Base-by-base conservation (phyloP, 495 filamentous ascomycete species). In the Neurospora sp. region DNA sequence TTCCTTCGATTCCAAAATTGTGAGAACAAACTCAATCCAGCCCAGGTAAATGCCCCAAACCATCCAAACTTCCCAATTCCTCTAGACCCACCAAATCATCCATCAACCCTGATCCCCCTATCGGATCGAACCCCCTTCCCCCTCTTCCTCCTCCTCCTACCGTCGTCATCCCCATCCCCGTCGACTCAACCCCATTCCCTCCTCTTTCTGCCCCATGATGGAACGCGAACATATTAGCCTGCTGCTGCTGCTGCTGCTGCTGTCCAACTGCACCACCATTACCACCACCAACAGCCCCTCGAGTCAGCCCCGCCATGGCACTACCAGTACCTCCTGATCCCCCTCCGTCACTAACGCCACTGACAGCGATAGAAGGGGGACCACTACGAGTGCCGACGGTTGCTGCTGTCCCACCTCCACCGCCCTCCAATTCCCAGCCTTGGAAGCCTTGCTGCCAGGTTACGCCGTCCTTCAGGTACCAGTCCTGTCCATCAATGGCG, bases 391-490 rank as follows among this genome's bases (percentile, higher is more conserved):
- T 72, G 61, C 6, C 35, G 35, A 37, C 35, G 35, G 4, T 40
- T 16, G n/a, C 45, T 20, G 69, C 68, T 59, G 40, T 70, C 72
- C 18, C 74, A 74, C 70, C 53, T 61, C 53, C 53, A 61, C 53
- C 53, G 8, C 53, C 53, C 27, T 65, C 53, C 53, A 81, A 73
- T 6, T 75, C 80, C 84, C 84, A 86, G 4, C 80, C 74, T 65
- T 83, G 79, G 70, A 86, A 86, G 18, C 82, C 77, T n/a, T 83
- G 80, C 41, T 85, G 83, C 84, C 84, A 86, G 59, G 79, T 83
- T 6, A 84, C 84, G 31, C 83, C 81, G 45, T 86, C 84, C 68
- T 84, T 86, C 6, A 86, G 75, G 73, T 84, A 86, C 84, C 84
- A 86, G 31, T 85, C 83, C 73, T 85, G 82, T 14, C 84, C 83